Evolutionary conservation across 331 rosid species (phyloP).

Genomic region (Spiraea crenata): DNA sequence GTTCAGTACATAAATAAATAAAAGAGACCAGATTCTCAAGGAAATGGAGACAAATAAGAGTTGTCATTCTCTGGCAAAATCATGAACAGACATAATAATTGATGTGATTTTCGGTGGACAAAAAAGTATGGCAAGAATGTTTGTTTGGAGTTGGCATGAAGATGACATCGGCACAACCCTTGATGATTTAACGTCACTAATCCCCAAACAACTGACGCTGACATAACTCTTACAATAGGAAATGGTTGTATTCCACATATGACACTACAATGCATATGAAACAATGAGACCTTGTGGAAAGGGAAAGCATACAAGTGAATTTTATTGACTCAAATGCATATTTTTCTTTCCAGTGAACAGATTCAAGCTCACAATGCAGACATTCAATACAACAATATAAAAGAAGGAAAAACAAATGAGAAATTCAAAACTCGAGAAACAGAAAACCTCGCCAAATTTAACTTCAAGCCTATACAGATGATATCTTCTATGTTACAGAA

Average conservation of each 20-base stretch:
- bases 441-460: constrained; percentile 60
- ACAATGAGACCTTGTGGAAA: too few relatives aligned
- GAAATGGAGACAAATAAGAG: neutral
- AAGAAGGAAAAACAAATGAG: constrained; percentile 35
- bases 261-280: too few relatives aligned
- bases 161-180: too few relatives aligned
- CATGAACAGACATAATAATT: neutral
- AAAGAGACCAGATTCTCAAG: neutral
- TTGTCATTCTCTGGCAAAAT: neutral
- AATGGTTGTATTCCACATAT: too few relatives aligned
- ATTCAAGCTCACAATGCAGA: constrained; percentile 65
- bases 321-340: constrained; percentile 66
- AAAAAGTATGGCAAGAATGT: neutral
- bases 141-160: neutral
- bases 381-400: constrained; percentile 54
- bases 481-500: constrained; percentile 76
- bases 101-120: neutral
- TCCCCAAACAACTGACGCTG: too few relatives aligned
- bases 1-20: neutral
- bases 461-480: constrained; percentile 76
- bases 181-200: too few relatives aligned
- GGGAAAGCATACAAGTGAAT: constrained; percentile 23
- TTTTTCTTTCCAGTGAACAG: constrained; percentile 50
- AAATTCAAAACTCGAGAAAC: constrained; percentile 51
- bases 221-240: too few relatives aligned